phyloP scores from a whole-genome alignment of 805 yeast species.

The Teunomyces panamensis region DNA sequence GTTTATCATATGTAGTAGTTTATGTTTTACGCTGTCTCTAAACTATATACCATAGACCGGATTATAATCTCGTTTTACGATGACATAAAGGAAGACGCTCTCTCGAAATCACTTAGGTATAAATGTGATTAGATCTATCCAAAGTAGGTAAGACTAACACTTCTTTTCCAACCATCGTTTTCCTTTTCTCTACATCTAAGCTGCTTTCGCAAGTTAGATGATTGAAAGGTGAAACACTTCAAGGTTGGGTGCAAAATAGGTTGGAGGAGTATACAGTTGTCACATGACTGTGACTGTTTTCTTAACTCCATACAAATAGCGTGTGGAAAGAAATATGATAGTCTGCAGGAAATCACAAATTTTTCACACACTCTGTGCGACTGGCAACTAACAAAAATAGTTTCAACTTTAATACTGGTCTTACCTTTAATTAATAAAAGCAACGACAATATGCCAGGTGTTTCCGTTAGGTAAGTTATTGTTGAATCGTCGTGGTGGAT shows the following conservation, averaged over 20 bases:
- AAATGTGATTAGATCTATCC: too few relatives aligned
- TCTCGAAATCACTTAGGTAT: too few relatives aligned
- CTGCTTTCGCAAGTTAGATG: too few relatives aligned
- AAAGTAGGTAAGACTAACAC: too few relatives aligned
- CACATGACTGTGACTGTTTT: constrained; percentile 7
- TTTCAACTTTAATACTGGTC: constrained; percentile 1
- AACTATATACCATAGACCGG: too few relatives aligned
- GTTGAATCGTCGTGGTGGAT: constrained; percentile 24
- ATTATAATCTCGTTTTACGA: too few relatives aligned
- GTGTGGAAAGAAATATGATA: background rate
- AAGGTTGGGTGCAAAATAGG: background rate
- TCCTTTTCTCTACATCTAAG: too few relatives aligned
- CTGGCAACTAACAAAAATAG: constrained; percentile 14
- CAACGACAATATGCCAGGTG: constrained; percentile 84
- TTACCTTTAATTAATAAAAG: constrained; percentile 14
- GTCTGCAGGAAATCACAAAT: constrained; percentile 1
- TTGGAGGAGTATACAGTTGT: too few relatives aligned
- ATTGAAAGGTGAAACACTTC: background rate
- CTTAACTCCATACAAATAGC: background rate
- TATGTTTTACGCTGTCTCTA: too few relatives aligned
- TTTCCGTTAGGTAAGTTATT: constrained; percentile 88
- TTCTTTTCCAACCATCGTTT: too few relatives aligned
- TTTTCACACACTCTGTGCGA: constrained; percentile 26
- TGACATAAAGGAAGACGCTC: too few relatives aligned
- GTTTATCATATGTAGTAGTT: too few relatives aligned